Conservation (phyloP, 2,329 filamentous ascomycete species). For the Fusarium sp. region DNA sequence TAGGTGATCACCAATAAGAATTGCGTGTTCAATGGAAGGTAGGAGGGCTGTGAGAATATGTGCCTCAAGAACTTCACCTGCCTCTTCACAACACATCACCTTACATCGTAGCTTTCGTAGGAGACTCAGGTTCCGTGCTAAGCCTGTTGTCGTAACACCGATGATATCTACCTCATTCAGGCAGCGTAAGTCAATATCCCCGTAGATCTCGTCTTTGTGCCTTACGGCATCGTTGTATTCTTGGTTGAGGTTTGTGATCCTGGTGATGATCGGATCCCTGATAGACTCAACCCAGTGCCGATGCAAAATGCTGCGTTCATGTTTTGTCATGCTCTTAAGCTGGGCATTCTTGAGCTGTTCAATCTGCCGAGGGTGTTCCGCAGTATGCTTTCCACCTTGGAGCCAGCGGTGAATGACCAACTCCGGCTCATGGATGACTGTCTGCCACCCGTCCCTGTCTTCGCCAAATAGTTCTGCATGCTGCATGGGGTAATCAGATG, state of each 20-base stretch:
- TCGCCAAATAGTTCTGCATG: conserved; percentile 5
- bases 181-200: conserved; percentile 1
- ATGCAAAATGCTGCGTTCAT: not conserved
- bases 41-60: conserved; percentile 71
- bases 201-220: not conserved
- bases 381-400: not conserved
- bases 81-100: conserved; percentile 75
- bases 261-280: not conserved
- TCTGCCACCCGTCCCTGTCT: not conserved
- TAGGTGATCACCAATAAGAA: conserved; percentile 1
- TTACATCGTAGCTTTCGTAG: conserved; percentile 64
- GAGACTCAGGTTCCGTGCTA: conserved; percentile 61
- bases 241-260: not conserved
- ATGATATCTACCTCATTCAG: not conserved
- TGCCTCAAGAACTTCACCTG: conserved; percentile 74
- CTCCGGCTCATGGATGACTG: conserved; percentile 1
- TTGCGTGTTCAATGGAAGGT: conserved; percentile 64
- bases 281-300: not conserved
- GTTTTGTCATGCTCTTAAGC: not conserved
- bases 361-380: not conserved
- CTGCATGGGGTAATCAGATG: not conserved
- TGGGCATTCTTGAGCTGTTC: not conserved
- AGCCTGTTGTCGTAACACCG: conserved; percentile 1
- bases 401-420: conserved; percentile 5
- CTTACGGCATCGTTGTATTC: not conserved